Base-by-base conservation (phyloP, 169 alveolate genomes). In the Cyclospora cayetanensis region DNA sequence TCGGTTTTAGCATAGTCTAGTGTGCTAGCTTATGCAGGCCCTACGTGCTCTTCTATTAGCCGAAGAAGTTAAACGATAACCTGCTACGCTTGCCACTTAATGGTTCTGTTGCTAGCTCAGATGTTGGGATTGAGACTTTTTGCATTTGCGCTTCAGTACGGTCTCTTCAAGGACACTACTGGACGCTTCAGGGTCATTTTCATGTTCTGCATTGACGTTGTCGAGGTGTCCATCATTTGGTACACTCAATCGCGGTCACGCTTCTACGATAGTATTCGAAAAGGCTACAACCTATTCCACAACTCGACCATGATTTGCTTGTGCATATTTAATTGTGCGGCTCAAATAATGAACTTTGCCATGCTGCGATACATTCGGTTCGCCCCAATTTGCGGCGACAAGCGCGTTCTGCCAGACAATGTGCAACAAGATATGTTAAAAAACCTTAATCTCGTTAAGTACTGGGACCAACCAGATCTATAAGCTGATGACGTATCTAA, bases 101-200 rank as follows among this genome's bases (percentile, higher is more conserved):
- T n/a, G n/a, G n/a, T n/a, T n/a, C n/a, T n/a, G n/a, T n/a, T n/a
- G n/a, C n/a, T n/a, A n/a, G n/a, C n/a, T n/a, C n/a, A n/a, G n/a
- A n/a, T n/a, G n/a, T n/a, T n/a, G n/a, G n/a, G n/a, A n/a, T n/a
- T n/a, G n/a, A n/a, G n/a, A n/a, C n/a, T n/a, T n/a, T n/a, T 43
- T 76, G 86, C 68, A 79, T 72, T 27, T 34, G 77, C 65, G 76
- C 35, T 35, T 72, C 92, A 88, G 92, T 65, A 68, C 34, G 92
- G 92, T 46, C 87, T 88, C 25, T 88, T 88, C 46, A 37, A 88
- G 74, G 82, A 77, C 50, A 20, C 34, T n/a, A 79, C 29, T 42
- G 92, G 92, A 20, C 92, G 92, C 39, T n/a, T 74, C 63, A 77
- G 92, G 37, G 87, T 88, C 52, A n/a, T 88, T 39, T 27, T 88